Evolutionary conservation across 2,329 filamentous ascomycete species (phyloP).

Genomic region (Curvularia sp.): DNA sequence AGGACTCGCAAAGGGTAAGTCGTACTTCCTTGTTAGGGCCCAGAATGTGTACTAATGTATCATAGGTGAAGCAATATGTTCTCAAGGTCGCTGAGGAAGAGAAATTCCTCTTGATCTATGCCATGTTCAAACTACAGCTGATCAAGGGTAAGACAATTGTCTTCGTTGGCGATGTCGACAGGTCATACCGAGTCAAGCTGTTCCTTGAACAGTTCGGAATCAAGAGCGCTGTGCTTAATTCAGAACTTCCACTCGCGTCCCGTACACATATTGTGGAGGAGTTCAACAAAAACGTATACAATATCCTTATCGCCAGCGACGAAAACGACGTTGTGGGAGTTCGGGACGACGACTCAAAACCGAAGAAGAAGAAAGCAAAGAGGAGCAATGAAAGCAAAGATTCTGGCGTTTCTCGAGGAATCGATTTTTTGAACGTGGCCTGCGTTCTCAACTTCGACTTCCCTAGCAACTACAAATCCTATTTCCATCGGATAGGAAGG

Average conservation of each 20-base stretch:
- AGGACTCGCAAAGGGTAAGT: conserved; percentile 67
- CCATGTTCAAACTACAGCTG: conserved; percentile 93
- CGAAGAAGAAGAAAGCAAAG: conserved; percentile 65
- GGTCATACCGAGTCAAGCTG: conserved; percentile 89
- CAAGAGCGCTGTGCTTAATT: conserved; percentile 90
- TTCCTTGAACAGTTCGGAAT: conserved; percentile 98
- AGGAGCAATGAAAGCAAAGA: conserved; percentile 72
- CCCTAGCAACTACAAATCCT: conserved; percentile 84
- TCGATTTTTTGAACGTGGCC: conserved; percentile 91
- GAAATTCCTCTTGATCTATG: conserved; percentile 90
- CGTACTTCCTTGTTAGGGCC: no score
- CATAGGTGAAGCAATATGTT: conserved; percentile 79
- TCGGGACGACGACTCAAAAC: conserved; percentile 49
- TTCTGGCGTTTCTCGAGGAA: conserved; percentile 93
- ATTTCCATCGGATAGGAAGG: conserved; percentile 95
- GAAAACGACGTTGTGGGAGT: conserved; percentile 83
- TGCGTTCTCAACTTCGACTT: conserved; percentile 95
- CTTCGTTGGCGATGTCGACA: conserved; percentile 85
- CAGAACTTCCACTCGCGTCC: conserved; percentile 90
- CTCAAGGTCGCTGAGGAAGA: conserved; percentile 96
- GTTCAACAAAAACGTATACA: conserved; percentile 96
- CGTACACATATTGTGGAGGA: conserved; percentile 94
- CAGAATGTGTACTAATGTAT: not conserved
- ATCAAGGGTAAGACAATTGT: conserved; percentile 91
- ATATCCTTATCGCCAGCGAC: conserved; percentile 96